Evolutionary conservation across 129 eudicot species (phyloP).

Genomic region (Flaveria ramosissima): DNA sequence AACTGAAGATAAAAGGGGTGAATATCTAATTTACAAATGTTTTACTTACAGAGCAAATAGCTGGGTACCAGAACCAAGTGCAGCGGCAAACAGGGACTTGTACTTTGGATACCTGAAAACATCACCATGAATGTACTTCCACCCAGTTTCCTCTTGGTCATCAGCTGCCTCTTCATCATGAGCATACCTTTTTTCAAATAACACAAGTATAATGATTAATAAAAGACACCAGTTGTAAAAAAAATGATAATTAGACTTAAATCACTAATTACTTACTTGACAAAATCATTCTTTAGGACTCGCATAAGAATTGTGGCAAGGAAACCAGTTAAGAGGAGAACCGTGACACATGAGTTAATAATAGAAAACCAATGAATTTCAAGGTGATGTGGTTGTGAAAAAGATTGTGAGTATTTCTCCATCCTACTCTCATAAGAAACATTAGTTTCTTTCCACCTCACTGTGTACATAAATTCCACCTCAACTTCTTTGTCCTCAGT

Average conservation of each 20-base stretch:
- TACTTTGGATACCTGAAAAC: slow-evolving; percentile 59
- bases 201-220: not conserved
- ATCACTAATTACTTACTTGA: slow-evolving; percentile 48
- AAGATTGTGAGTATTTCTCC: slow-evolving; percentile 62
- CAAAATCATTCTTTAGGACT: slow-evolving; percentile 60
- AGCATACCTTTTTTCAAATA: slow-evolving; percentile 45
- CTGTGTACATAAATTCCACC: slow-evolving; percentile 55
- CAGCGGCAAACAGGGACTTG: slow-evolving; percentile 59
- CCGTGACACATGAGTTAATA: slow-evolving; percentile 64
- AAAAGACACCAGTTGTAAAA: not conserved
- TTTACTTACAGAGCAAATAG: slow-evolving; percentile 57
- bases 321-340: slow-evolving; percentile 61
- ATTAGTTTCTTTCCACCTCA: slow-evolving; percentile 56
- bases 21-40: not conserved
- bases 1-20: slow-evolving; percentile 2
- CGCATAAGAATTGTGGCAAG: slow-evolving; percentile 69
- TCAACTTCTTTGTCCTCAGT: slow-evolving; percentile 60
- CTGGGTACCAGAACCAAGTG: slow-evolving; percentile 71
- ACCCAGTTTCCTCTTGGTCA: slow-evolving; percentile 70
- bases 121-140: slow-evolving; percentile 69
- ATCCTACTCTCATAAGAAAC: slow-evolving; percentile 56
- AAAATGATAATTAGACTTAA: not conserved
- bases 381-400: slow-evolving; percentile 60
- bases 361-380: slow-evolving; percentile 73
- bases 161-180: slow-evolving; percentile 69